Percentiles rank a stretch among this genome's conserved stretches.
These are phyloP conservation scores for Pharnaceum exiguum DNA, from an alignment of 148 eudicot species.

Conservation along the genomic window DNA sequence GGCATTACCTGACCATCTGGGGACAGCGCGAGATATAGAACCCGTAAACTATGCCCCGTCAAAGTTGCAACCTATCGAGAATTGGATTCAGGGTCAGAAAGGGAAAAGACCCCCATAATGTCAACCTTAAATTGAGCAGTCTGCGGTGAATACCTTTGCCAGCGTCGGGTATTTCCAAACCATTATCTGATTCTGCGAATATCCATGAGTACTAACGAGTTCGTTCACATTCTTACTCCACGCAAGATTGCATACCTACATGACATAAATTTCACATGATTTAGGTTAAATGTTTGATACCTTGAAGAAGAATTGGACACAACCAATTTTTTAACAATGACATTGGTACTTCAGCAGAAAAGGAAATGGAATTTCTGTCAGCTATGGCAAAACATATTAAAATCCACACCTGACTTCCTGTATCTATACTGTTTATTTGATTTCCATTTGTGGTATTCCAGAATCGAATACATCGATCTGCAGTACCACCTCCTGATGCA, in stretches of 20 bases:
- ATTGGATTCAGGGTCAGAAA: not conserved
- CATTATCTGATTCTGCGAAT: constrained; percentile 97
- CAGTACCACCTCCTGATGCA: constrained; percentile 98
- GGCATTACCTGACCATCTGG: constrained; percentile 93
- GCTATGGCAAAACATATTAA: not conserved
- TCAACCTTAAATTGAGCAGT: not conserved
- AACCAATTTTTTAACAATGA: too few relatives aligned
- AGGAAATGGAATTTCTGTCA: not conserved
- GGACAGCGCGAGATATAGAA: constrained; percentile 84
- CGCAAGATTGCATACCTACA: constrained; percentile 95
- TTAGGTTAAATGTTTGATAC: not conserved
- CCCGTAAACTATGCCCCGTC: constrained; percentile 92
- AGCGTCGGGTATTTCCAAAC: constrained; percentile 97
- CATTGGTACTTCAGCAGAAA: too few relatives aligned
- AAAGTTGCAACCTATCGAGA: constrained; percentile 75
- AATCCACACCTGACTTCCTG: constrained; percentile 83
- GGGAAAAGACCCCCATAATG: not conserved
- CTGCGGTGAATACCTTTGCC: constrained; percentile 44
- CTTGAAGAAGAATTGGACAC: too few relatives aligned
- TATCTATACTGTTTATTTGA: constrained; percentile 75
- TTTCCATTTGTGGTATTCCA: constrained; percentile 93
- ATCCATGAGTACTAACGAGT: constrained; percentile 97
- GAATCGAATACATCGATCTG: constrained; percentile 91
- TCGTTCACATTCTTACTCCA: constrained; percentile 99
- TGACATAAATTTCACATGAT: not conserved